Evolutionary conservation across 2,329 filamentous ascomycete species (phyloP).

Genomic region (Stagonosporopsis cucurbitacearum): DNA sequence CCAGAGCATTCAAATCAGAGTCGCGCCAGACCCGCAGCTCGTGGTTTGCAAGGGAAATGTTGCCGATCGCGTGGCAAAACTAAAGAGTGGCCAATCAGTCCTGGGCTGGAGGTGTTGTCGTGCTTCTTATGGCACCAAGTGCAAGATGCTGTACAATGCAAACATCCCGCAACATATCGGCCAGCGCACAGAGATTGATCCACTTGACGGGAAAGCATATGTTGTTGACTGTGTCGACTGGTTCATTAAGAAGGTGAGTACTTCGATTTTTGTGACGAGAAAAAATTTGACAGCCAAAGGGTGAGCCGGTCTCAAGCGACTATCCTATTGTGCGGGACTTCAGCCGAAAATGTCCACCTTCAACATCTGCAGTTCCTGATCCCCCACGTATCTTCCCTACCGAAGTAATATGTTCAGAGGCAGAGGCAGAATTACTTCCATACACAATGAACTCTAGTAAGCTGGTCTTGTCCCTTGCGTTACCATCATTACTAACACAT

Average conservation of each 20-base stretch:
- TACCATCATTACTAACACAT: background rate
- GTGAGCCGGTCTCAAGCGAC: slow-evolving; percentile 27
- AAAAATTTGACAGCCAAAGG: slow-evolving; percentile 5
- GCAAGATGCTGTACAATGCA: slow-evolving; percentile 47
- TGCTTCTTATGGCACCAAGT: slow-evolving; percentile 47
- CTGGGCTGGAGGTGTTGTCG: slow-evolving; percentile 51
- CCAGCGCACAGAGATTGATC: slow-evolving; percentile 35
- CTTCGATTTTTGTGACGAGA: accelerated
- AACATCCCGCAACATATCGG: slow-evolving; percentile 41
- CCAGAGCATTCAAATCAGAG: slow-evolving; percentile 23
- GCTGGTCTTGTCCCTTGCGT: background rate
- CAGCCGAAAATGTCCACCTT: slow-evolving; percentile 32
- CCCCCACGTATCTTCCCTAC: slow-evolving; percentile 32
- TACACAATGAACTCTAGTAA: slow-evolving; percentile 8
- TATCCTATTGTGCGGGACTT: slow-evolving; percentile 27
- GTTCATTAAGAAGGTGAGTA: slow-evolving; percentile 41
- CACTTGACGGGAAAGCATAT: slow-evolving; percentile 45
- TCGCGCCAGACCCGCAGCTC: slow-evolving; percentile 60
- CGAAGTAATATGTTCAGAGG: slow-evolving; percentile 24
- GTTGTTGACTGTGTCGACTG: slow-evolving; percentile 47
- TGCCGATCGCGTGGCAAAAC: slow-evolving; percentile 58
- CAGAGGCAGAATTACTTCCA: slow-evolving; percentile 16
- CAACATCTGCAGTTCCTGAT: slow-evolving; percentile 19
- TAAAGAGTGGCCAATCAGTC: slow-evolving; percentile 48
- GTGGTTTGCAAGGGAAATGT: slow-evolving; percentile 63